These are phyloP conservation scores for Cladosporium oxysporum DNA, from an alignment of 2,329 filamentous ascomycete species.

Conservation along the genomic window DNA sequence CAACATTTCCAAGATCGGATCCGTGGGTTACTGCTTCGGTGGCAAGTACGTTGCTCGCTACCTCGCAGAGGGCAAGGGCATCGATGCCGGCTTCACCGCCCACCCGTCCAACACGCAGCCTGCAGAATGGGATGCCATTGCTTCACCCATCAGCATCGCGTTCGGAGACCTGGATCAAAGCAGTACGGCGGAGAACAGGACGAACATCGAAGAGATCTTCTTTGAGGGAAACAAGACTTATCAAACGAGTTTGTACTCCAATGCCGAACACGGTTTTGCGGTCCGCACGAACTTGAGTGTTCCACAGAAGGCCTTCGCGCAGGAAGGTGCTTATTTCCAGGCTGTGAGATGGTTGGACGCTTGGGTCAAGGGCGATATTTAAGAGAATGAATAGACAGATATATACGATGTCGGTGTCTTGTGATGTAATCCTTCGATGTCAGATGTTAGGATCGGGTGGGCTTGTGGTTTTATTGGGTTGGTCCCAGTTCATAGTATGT, in stretches of 20 bases:
- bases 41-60: conserved; percentile 72
- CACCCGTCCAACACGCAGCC: conserved; percentile 70
- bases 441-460: rapidly evolving
- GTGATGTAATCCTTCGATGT: neutral
- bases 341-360: conserved; percentile 39
- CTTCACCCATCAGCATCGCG: conserved; percentile 68
- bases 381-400: neutral
- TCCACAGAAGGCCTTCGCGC: conserved; percentile 36
- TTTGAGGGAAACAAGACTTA: conserved; percentile 35
- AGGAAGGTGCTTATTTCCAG: conserved; percentile 38
- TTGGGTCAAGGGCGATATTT: conserved; percentile 32
- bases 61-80: conserved; percentile 50
- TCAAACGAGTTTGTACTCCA: conserved; percentile 36
- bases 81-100: conserved; percentile 68
- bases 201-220: conserved; percentile 34
- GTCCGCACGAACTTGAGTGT: conserved; percentile 35
- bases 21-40: conserved; percentile 74
- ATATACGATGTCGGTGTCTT: neutral
- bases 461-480: neutral
- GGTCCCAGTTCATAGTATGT: neutral
- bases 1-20: conserved; percentile 59
- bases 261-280: conserved; percentile 39
- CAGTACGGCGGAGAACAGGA: conserved; percentile 27
- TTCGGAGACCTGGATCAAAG: conserved; percentile 25
- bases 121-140: conserved; percentile 65